Conservation (phyloP, 2,329 filamentous ascomycete species). For the Thelonectria olida region DNA sequence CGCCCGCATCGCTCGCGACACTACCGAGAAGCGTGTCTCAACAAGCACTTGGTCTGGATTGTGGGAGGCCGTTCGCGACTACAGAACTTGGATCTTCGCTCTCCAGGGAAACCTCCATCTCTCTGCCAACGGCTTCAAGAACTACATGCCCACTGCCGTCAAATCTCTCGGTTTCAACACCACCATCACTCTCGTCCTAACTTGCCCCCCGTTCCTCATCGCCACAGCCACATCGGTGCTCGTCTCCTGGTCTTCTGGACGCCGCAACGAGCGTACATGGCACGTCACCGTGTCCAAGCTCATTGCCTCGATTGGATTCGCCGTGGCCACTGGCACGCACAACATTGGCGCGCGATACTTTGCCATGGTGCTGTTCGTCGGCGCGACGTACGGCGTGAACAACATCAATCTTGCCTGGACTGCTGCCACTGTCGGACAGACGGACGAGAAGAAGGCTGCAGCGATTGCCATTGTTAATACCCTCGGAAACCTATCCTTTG, state of each 20-base stretch:
- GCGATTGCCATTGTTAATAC: slow-evolving; percentile 46
- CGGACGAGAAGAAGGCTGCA: slow-evolving; percentile 57
- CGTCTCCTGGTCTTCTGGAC: slow-evolving; percentile 33
- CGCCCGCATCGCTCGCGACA: slow-evolving; percentile 47
- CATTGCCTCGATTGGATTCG: slow-evolving; percentile 44
- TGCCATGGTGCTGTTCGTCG: slow-evolving; percentile 50
- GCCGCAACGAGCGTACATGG: slow-evolving; percentile 50
- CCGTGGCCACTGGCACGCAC: slow-evolving; percentile 35
- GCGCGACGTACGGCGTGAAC: slow-evolving; percentile 51
- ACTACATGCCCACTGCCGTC: slow-evolving; percentile 49
- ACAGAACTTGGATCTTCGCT: slow-evolving; percentile 40
- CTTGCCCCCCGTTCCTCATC: slow-evolving; percentile 59
- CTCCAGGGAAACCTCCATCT: slow-evolving; percentile 23
- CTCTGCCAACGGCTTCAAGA: slow-evolving; percentile 43
- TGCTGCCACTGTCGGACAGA: slow-evolving; percentile 51
- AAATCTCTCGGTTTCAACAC: slow-evolving; percentile 56
- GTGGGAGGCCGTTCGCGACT: slow-evolving; percentile 36
- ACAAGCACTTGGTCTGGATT: slow-evolving; percentile 47
- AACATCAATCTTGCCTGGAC: slow-evolving; percentile 56
- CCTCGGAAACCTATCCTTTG: slow-evolving; percentile 27
- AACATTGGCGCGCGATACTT: slow-evolving; percentile 30
- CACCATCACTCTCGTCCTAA: slow-evolving; percentile 59
- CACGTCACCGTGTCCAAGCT: slow-evolving; percentile 54
- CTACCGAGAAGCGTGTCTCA: slow-evolving; percentile 40
- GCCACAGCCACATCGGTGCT: slow-evolving; percentile 43